These are phyloP conservation scores for Penicillium sp. DNA, from an alignment of 2,329 filamentous ascomycete genomes.

Conservation along the genomic window DNA sequence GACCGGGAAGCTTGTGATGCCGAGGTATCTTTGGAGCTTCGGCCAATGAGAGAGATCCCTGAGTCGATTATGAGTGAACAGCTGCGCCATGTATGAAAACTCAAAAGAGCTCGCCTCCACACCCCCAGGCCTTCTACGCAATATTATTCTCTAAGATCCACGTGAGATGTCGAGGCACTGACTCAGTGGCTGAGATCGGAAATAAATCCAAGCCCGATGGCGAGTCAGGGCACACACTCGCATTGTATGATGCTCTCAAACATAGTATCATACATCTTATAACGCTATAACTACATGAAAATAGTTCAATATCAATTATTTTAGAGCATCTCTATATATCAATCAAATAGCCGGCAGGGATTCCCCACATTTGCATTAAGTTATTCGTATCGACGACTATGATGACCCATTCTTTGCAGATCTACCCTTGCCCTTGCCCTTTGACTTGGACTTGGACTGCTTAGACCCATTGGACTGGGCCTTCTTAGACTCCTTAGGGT, in stretches of 20 bases:
- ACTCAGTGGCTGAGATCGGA: not conserved
- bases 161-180: too few species aligned
- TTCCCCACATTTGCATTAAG: not conserved
- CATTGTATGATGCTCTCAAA: too few species aligned
- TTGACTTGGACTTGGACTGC: conserved; percentile 7
- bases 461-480: not conserved
- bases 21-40: conserved; percentile 14
- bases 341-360: not conserved
- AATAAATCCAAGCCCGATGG: not conserved
- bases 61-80: not conserved
- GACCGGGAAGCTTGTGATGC: conserved; percentile 17
- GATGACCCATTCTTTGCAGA: conserved; percentile 1
- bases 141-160: too few species aligned
- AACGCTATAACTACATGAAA: too few species aligned
- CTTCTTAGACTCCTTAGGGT: conserved; percentile 5
- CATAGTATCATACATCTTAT: too few species aligned
- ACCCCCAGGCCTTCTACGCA: not conserved
- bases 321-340: not conserved
- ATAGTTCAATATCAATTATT: not conserved
- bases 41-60: conserved; percentile 12
- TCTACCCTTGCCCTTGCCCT: conserved; percentile 10
- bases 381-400: conserved; percentile 1
- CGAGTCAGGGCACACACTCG: not conserved
- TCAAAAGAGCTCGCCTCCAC: not conserved
- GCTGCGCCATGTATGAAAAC: not conserved